Conservation (phyloP, 1,139 yeast species). For the Suhomyces taliae region DNA sequence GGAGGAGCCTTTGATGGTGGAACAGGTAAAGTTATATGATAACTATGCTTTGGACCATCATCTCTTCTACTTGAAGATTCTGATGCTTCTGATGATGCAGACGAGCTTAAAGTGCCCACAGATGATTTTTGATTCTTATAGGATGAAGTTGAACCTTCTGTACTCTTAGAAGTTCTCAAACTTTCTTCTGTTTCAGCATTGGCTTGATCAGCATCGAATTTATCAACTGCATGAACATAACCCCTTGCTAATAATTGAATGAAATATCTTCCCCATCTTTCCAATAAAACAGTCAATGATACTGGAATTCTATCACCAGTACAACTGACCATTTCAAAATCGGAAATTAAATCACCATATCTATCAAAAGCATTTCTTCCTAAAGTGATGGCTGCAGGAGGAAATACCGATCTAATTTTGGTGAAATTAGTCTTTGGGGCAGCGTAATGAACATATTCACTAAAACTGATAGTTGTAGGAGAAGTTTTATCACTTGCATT, state of each 20-base stretch:
- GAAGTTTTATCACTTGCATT: slow-evolving; percentile 14
- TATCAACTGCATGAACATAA: slow-evolving; percentile 58
- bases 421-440: slow-evolving; percentile 70
- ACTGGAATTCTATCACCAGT: slow-evolving; percentile 68
- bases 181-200: background rate
- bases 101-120: slow-evolving; percentile 6
- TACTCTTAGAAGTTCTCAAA: slow-evolving; percentile 8
- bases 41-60: slow-evolving; percentile 7
- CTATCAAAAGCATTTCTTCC: slow-evolving; percentile 75
- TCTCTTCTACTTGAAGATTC: slow-evolving; percentile 1
- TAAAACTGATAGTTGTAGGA: slow-evolving; percentile 45
- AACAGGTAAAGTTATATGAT: slow-evolving; percentile 25
- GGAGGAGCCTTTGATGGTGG: slow-evolving; percentile 22
- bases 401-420: slow-evolving; percentile 66
- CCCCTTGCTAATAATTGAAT: slow-evolving; percentile 60
- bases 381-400: slow-evolving; percentile 72
- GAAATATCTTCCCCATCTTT: slow-evolving; percentile 75
- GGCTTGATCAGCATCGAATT: slow-evolving; percentile 39
- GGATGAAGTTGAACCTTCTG: slow-evolving; percentile 9
- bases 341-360: slow-evolving; percentile 62
- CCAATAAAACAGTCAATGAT: slow-evolving; percentile 58
- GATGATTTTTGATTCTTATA: slow-evolving; percentile 4
- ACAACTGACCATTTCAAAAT: slow-evolving; percentile 66
- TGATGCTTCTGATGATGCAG: slow-evolving; percentile 9
- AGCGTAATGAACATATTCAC: slow-evolving; percentile 72